A percentile compares a stretch with the other conserved stretches of the same genome.
Conservation (phyloP, 1,139 yeast species). For the Sugiyamaella japonica region DNA sequence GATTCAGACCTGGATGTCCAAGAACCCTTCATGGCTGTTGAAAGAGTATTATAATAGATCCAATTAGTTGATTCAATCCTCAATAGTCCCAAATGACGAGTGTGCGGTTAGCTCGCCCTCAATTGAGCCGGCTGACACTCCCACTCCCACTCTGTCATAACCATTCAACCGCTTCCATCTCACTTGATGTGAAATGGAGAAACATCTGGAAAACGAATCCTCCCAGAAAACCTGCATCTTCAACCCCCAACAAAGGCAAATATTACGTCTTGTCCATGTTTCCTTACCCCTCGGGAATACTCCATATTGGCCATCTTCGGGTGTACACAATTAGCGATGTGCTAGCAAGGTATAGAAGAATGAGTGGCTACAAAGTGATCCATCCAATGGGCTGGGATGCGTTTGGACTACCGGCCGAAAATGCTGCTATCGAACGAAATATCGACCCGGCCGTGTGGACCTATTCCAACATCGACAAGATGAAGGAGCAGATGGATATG, state of each 20-base stretch:
- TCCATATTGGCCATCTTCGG: slow-evolving; percentile 91
- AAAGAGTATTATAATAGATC: no score
- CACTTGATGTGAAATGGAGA: slow-evolving; percentile 38
- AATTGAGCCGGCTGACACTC: background rate
- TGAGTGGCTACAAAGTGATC: slow-evolving; percentile 73
- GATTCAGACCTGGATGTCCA: no score
- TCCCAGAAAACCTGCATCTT: slow-evolving; percentile 25
- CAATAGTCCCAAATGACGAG: no score
- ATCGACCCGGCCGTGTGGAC: slow-evolving; percentile 87
- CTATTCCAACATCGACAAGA: slow-evolving; percentile 64
- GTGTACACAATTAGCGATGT: slow-evolving; percentile 91
- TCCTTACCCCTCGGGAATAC: slow-evolving; percentile 91
- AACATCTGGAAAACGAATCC: slow-evolving; percentile 32
- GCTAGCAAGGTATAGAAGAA: slow-evolving; percentile 71
- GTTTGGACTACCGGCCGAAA: slow-evolving; percentile 96
- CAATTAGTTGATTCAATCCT: no score
- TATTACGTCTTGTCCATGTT: slow-evolving; percentile 83
- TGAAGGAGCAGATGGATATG: slow-evolving; percentile 76
- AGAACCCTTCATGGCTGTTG: no score
- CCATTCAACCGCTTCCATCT: background rate
- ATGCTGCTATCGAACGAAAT: slow-evolving; percentile 89
- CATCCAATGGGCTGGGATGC: slow-evolving; percentile 99
- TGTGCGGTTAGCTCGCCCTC: background rate
- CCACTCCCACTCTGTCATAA: no score
- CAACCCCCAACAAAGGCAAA: slow-evolving; percentile 38